Percentiles rank a stretch among this genome's conserved stretches.
These are phyloP conservation scores for Tieghemostelium lacteum DNA, from an alignment of 78 protist species.

Conservation along the genomic window DNA sequence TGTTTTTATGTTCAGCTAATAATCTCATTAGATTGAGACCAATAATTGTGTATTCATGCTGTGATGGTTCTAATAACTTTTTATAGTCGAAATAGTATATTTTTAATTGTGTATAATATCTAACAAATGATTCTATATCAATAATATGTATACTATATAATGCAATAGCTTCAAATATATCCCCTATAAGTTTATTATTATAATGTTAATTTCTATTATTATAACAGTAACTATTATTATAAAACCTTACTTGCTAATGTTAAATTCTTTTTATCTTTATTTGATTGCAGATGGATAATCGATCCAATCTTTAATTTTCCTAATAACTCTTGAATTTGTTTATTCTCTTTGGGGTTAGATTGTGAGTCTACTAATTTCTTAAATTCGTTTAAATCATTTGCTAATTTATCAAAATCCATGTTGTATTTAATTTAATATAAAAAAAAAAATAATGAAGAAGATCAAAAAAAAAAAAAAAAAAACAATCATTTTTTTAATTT, in stretches of 20 bases:
- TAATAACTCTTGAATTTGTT: neutral
- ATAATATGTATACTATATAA: conserved; percentile 47
- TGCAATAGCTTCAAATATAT: conserved; percentile 66
- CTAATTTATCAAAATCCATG: conserved; percentile 16
- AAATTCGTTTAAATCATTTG: conserved; percentile 6
- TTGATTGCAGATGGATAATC: conserved; percentile 2
- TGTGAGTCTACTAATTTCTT: conserved; percentile 8
- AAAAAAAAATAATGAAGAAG: neutral
- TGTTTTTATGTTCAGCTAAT: conserved; percentile 44
- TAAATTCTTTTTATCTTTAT: conserved; percentile 29
- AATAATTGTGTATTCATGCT: conserved; percentile 43
- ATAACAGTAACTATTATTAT: neutral
- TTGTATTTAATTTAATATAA: neutral
- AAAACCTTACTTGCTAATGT: conserved; percentile 25
- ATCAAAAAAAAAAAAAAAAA: too few species aligned
- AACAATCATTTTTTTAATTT: too few species aligned
- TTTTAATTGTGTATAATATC: conserved; percentile 63
- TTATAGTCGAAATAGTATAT: conserved; percentile 64
- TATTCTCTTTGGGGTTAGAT: neutral
- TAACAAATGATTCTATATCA: conserved; percentile 74
- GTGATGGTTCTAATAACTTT: conserved; percentile 61
- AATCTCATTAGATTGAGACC: conserved; percentile 72
- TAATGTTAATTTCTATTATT: neutral
- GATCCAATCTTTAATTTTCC: conserved; percentile 9
- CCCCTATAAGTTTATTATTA: conserved; percentile 50